Conservation (phyloP, 1,284 basidiomycete species). For the Trametes polyzona region DNA sequence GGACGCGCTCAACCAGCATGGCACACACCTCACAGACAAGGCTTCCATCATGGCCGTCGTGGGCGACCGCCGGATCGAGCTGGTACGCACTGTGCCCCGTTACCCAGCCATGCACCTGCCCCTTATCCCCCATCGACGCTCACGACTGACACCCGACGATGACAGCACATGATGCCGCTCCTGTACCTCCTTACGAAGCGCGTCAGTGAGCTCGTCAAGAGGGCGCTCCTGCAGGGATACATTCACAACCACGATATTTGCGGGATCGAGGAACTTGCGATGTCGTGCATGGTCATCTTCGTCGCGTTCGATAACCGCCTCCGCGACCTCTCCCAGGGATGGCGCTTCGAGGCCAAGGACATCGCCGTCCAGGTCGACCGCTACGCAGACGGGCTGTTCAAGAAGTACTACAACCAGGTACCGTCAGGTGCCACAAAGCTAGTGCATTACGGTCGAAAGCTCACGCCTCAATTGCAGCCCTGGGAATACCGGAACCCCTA, state of each 20-base stretch:
- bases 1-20: neutral
- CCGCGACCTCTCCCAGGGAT: constrained; percentile 14
- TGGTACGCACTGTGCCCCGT: constrained; percentile 2
- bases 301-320: constrained; percentile 20
- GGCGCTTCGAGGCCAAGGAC: constrained; percentile 20
- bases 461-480: too few species aligned
- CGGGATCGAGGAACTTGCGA: constrained; percentile 11
- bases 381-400: constrained; percentile 19
- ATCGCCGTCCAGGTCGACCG: constrained; percentile 18
- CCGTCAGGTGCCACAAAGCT: too few species aligned
- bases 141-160: neutral
- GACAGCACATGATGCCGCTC: constrained; percentile 19
- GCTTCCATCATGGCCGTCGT: constrained; percentile 1
- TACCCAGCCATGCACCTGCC: too few species aligned
- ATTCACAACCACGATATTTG: neutral
- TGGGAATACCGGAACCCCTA: too few species aligned
- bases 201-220: neutral
- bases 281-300: constrained; percentile 15
- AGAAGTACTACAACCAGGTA: constrained; percentile 8
- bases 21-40: constrained; percentile 10
- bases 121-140: too few species aligned
- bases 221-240: neutral
- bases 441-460: too few species aligned
- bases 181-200: constrained; percentile 2
- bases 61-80: constrained; percentile 12